Base-by-base conservation (phyloP, 2,329 filamentous ascomycete species). In the Diaporthe capsici region DNA sequence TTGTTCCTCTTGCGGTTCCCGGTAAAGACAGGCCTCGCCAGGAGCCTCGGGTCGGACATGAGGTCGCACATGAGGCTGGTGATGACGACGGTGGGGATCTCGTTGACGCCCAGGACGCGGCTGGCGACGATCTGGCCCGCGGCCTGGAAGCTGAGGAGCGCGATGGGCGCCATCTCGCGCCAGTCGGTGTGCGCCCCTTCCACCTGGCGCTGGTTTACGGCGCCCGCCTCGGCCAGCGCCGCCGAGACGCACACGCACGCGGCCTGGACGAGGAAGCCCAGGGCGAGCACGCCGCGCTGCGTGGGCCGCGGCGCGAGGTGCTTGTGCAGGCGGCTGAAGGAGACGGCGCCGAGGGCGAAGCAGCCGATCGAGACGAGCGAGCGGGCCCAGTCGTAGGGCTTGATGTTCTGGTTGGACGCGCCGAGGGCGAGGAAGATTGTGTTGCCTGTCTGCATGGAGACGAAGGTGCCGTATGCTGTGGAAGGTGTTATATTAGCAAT, bases 61-160 rank as follows among this genome's bases (percentile, higher is more conserved):
- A 90, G 78, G 78, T 90, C 89, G 79, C 86, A 89, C 79, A 90
- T 89, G 53, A 89, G 82, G 74, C 86, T 88, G n/a, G 89, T 91
- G 53, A 90, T 80, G 13, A 91, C 89, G 65, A 87, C 88, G 0
- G 89, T 88, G 1, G 89, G 89, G 60, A 90, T 82, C 80, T 90
- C 89, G 73, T 87, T 88, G 78, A 87, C 88, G 12, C 88, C 88
- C 28, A 90, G 82, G 17, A 85, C 81, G 25, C 89, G 84, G 49
- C 85, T 87, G 49, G 83, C 83, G 28, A 88, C 88, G 76, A 90
- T 90, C 80, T 90, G 88, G 57, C 88, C 88, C 4, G 87, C 88
- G 65, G 84, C 85, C 79, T 90, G 88, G 78, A 90, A 88, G 4
- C 89, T 88, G 1, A 92, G 82, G 42, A 89, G 84, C 0, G 71